Evolutionary conservation across 2,329 filamentous ascomycete genomes (phyloP).

Genomic region (Ophiocordyceps unilateralis): DNA sequence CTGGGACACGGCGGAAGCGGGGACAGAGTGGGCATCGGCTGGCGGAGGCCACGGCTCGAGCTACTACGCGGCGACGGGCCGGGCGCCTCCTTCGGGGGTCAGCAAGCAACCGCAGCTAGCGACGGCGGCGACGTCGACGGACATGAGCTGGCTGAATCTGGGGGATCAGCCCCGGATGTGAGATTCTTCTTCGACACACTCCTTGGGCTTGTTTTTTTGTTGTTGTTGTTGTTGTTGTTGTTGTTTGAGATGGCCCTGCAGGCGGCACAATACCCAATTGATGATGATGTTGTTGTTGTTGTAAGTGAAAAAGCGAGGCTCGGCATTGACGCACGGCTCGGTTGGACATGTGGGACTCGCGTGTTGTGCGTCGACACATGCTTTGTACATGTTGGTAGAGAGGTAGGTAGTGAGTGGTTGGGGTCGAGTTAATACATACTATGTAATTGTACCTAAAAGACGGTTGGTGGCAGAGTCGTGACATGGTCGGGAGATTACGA

Average conservation of each 20-base stretch:
- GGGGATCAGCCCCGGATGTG: slow-evolving; percentile 23
- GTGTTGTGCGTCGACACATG: too few species aligned
- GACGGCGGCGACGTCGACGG: slow-evolving; percentile 33
- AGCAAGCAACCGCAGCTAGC: slow-evolving; percentile 33
- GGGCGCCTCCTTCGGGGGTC: slow-evolving; percentile 17
- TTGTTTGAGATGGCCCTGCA: background rate
- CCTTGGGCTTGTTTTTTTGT: background rate
- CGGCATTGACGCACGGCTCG: too few species aligned
- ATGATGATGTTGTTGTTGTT: background rate
- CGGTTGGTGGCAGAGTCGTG: too few species aligned
- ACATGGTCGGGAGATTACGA: too few species aligned
- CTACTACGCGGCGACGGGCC: slow-evolving; percentile 13
- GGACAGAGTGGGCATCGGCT: slow-evolving; percentile 30
- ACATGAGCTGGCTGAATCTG: slow-evolving; percentile 72
- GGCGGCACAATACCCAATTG: background rate
- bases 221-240: background rate
- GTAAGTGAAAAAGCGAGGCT: background rate
- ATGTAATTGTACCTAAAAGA: too few species aligned
- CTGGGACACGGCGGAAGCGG: slow-evolving; percentile 30
- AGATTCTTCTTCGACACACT: background rate
- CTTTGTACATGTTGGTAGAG: too few species aligned
- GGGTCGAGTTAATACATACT: too few species aligned
- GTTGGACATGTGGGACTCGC: too few species aligned
- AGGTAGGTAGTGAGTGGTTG: too few species aligned
- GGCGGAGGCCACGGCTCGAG: slow-evolving; percentile 34